Evolutionary conservation across 2,329 filamentous ascomycete species (phyloP), one percentile per base, ranked within the genome.

Genomic region (Fusarium sublunatum): DNA sequence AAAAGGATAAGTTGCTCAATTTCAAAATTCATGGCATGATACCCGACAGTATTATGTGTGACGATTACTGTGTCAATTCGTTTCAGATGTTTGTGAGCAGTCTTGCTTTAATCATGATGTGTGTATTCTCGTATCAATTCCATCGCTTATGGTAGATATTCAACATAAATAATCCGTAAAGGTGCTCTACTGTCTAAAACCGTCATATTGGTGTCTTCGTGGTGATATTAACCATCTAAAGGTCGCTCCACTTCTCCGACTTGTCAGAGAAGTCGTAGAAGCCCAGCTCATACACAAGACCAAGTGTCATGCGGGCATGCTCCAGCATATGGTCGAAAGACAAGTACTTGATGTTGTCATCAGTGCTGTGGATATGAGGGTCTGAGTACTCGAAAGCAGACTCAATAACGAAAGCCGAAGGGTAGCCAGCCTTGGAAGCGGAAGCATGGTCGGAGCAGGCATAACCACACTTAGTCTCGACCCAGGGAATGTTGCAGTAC

Each of bases 261-360:
- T 74, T 68, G 53, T 76, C 79, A 54, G 83, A 79, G 67, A 93
- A 91, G 58, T 91, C 82, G 19, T 91, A 87, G 79, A 91, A 91
- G 9, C 88, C 92, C 59, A 96, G 83, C 79, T 97, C 93, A 71
- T 93, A 94, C 5, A 89, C 91, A 68, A 96, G 83, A 6, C 89
- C 91, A 29, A 96, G 81, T 2, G 92, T 95, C 83, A 97, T 84
- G 74, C 88, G 89, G 22, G 91, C 92, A 77, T 97, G 93, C 79
- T 97, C 89, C 31, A 95, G 82, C 92, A 97, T 96, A 76, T 97
- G 93, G 74, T 93, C 88, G 74, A 96, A 96, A 68, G 88, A 90
- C 34, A 92, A 78, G 64, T 87, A 88, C 72, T 91, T 86, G 64
- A 92, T 87, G 70, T 82, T 82, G 73, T 92, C 90, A 34, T 90